Evolutionary conservation across 225 moss, liverwort and hornwort genomes (phyloP).

Genomic region (Polytrichum formosum): DNA sequence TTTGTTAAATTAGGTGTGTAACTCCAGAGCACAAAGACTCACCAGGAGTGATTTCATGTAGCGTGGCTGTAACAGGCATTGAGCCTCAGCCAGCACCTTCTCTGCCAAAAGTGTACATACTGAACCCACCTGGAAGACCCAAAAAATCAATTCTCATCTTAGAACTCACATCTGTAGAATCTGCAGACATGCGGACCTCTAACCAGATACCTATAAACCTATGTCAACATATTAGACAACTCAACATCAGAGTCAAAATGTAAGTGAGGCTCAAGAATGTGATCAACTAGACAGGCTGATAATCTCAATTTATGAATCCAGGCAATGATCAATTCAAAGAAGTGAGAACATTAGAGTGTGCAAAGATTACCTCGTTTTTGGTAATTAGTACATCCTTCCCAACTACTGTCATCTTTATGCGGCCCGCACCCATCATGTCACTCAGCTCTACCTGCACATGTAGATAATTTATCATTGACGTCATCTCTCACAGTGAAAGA

Average conservation of each 20-base stretch:
- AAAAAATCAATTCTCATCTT: too few relatives aligned
- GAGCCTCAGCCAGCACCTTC: slow-evolving; percentile 40
- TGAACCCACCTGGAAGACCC: slow-evolving; percentile 44
- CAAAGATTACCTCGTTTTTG: slow-evolving; percentile 38
- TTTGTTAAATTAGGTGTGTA: neutral
- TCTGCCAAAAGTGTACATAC: slow-evolving; percentile 52
- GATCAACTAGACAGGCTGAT: too few relatives aligned
- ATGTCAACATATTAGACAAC: neutral
- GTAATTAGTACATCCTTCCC: slow-evolving; percentile 51
- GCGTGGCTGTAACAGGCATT: slow-evolving; percentile 44
- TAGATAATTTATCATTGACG: neutral
- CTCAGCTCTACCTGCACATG: slow-evolving; percentile 33
- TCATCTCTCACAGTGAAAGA: neutral
- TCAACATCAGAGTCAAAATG: neutral
- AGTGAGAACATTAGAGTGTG: neutral
- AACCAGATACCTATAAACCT: neutral
- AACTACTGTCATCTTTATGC: slow-evolving; percentile 30
- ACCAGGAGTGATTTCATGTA: slow-evolving; percentile 69
- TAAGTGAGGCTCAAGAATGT: neutral
- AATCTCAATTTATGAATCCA: neutral
- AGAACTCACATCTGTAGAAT: neutral
- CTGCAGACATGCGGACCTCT: neutral
- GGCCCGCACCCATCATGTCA: slow-evolving; percentile 32
- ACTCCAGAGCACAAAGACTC: slow-evolving; percentile 11
- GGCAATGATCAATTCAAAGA: neutral